phyloP scores from a whole-genome alignment of 768 basidiomycete species.

The Russula sp. region DNA sequence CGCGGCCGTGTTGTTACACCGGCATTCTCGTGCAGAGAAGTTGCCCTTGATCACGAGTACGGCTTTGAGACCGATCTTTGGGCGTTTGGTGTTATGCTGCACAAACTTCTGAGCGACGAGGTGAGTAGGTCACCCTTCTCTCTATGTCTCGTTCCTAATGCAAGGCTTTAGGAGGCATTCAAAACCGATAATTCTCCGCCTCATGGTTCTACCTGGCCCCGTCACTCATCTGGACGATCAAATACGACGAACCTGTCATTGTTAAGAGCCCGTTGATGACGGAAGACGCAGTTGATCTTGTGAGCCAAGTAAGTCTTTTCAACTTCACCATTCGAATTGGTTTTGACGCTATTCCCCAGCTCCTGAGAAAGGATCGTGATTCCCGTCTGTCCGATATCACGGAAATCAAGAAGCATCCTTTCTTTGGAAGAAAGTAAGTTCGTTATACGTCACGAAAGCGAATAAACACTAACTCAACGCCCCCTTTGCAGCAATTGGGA shows the following conservation, averaged over 20 bases:
- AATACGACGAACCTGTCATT: slow-evolving; percentile 9
- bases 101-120: slow-evolving; percentile 18
- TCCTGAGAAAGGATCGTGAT: slow-evolving; percentile 3
- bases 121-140: slow-evolving; percentile 7
- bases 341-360: background rate
- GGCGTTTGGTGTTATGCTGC: slow-evolving; percentile 28
- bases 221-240: slow-evolving; percentile 9
- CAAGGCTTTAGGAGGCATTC: slow-evolving; percentile 13
- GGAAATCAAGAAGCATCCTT: slow-evolving; percentile 15
- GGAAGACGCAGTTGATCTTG: slow-evolving; percentile 15
- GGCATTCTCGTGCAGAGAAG: slow-evolving; percentile 24
- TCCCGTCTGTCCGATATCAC: slow-evolving; percentile 11
- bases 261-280: slow-evolving; percentile 13
- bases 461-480: background rate
- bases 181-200: too few relatives aligned
- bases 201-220: slow-evolving; percentile 16
- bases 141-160: background rate
- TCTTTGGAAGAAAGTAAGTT: slow-evolving; percentile 11
- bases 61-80: slow-evolving; percentile 28
- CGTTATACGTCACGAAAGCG: background rate
- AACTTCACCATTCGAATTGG: too few relatives aligned
- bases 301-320: slow-evolving; percentile 6
- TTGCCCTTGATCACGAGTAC: slow-evolving; percentile 13
- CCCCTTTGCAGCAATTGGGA: slow-evolving; percentile 14
- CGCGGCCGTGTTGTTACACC: slow-evolving; percentile 20